Evolutionary conservation across 1,284 basidiomycete genomes (phyloP), one percentile per base, ranked within the genome.

Genomic region (Leccinum pachyderme): DNA sequence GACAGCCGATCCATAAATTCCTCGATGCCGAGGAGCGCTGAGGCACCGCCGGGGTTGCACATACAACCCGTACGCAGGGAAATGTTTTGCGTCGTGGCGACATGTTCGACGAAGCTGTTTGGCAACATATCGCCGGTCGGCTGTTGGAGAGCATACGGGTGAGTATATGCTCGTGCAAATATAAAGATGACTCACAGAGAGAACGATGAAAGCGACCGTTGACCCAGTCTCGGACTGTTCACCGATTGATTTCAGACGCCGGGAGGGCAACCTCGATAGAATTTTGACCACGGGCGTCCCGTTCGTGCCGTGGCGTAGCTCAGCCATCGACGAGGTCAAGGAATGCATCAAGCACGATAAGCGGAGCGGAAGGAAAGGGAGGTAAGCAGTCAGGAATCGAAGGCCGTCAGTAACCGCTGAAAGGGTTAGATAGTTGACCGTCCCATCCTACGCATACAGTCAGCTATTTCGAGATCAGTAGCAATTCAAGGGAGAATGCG

Each of bases 61-160:
- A 93, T 86, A 66, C 90, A 92, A 0, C 90, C 90, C 2, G 89
- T 89, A 43, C 90, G 82, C 15, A 93, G 72, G 11, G 89, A 89
- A 57, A 93, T 84, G 52, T 77, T 80, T 53, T 80, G 76, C 51
- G 72, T 74, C 7, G 86, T 79, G 1, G 90, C 87, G 2, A 83
- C 79, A 57, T 83, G 75, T 61, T 89, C 87, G 61, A 91, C 77
- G 65, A 87, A 86, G 2, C 83, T 82, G 61, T 86, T 84, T 0
- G 87, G 82, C 5, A 91, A 71, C 73, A 84, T 81, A 41, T 81
- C 77, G 22, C 87, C 87, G 9, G 72, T 72, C 24, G 85, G 79
- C 86, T 90, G 64, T 46, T 47, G 45, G 50, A 59, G 44, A 49
- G 53, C 47, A 12, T 4, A 18, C 18, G 37, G 24, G 12, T 52